Percentiles rank a stretch among this genome's conserved stretches.
phyloP scores from a whole-genome alignment of 2,329 filamentous ascomycete species.

The Fusarium newnesense region DNA sequence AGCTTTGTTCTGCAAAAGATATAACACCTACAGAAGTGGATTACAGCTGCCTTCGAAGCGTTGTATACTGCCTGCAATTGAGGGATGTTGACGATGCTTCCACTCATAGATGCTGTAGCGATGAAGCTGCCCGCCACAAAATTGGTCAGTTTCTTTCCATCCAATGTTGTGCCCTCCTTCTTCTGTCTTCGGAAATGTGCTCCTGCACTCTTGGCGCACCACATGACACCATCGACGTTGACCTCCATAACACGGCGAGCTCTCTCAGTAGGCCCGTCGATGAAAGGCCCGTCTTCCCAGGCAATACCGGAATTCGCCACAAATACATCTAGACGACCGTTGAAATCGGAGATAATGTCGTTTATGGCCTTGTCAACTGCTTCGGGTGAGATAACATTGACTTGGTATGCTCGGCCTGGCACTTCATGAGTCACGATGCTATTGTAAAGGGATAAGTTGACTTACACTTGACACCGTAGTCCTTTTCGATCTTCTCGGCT shows the following conservation, averaged over 20 bases:
- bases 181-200: constrained; percentile 77
- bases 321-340: constrained; percentile 80
- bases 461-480: constrained; percentile 75
- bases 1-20: not conserved
- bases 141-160: constrained; percentile 69
- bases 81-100: constrained; percentile 80
- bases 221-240: constrained; percentile 82
- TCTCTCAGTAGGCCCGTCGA: constrained; percentile 71
- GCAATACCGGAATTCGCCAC: constrained; percentile 82
- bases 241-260: constrained; percentile 75
- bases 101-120: constrained; percentile 81
- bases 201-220: constrained; percentile 77
- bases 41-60: constrained; percentile 73
- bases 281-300: constrained; percentile 75
- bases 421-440: constrained; percentile 10
- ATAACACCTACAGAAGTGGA: constrained; percentile 63
- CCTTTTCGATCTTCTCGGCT: constrained; percentile 71
- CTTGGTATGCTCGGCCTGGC: constrained; percentile 69
- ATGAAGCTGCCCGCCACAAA: constrained; percentile 77
- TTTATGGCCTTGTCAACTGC: constrained; percentile 62
- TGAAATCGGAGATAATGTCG: constrained; percentile 71
- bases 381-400: constrained; percentile 66
- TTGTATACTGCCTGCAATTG: constrained; percentile 81
- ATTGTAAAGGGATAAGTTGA: not conserved
- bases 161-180: constrained; percentile 69